Conservation (phyloP, 768 basidiomycete genomes). For the Mycena alexandri region DNA sequence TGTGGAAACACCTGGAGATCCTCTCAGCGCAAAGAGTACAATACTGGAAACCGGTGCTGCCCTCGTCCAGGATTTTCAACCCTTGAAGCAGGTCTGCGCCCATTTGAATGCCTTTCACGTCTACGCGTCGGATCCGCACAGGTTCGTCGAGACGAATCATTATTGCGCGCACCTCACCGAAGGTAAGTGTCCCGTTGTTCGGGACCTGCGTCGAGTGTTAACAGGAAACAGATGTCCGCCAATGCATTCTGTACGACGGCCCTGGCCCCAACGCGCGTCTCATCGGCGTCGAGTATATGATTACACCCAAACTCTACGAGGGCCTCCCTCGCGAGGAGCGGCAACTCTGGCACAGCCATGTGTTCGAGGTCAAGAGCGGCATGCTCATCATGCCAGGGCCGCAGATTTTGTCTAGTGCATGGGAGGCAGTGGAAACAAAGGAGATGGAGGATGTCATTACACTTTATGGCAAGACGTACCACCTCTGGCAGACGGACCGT, state of each 20-base stretch:
- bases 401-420: slow-evolving; percentile 11
- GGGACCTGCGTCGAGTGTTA: not conserved
- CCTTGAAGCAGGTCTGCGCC: slow-evolving; percentile 31
- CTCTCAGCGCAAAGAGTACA: slow-evolving; percentile 17
- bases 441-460: slow-evolving; percentile 35
- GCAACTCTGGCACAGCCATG: slow-evolving; percentile 67
- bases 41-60: slow-evolving; percentile 31
- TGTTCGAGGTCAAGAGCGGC: slow-evolving; percentile 54
- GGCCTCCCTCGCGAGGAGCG: slow-evolving; percentile 59
- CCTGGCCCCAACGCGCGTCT: slow-evolving; percentile 57
- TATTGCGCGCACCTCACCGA: slow-evolving; percentile 50
- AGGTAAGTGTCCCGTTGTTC: slow-evolving; percentile 33
- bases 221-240: slow-evolving; percentile 33
- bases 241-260: slow-evolving; percentile 60
- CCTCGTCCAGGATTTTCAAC: slow-evolving; percentile 25
- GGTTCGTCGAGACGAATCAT: slow-evolving; percentile 48
- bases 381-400: slow-evolving; percentile 38
- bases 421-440: slow-evolving; percentile 38
- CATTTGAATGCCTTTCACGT: slow-evolving; percentile 37
- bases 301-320: slow-evolving; percentile 58
- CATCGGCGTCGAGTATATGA: slow-evolving; percentile 68
- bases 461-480: slow-evolving; percentile 37
- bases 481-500: slow-evolving; percentile 37
- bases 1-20: slow-evolving; percentile 20
- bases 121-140: slow-evolving; percentile 28